phyloP scores from a whole-genome alignment of 148 eudicot species.

The Cornus suecica region DNA sequence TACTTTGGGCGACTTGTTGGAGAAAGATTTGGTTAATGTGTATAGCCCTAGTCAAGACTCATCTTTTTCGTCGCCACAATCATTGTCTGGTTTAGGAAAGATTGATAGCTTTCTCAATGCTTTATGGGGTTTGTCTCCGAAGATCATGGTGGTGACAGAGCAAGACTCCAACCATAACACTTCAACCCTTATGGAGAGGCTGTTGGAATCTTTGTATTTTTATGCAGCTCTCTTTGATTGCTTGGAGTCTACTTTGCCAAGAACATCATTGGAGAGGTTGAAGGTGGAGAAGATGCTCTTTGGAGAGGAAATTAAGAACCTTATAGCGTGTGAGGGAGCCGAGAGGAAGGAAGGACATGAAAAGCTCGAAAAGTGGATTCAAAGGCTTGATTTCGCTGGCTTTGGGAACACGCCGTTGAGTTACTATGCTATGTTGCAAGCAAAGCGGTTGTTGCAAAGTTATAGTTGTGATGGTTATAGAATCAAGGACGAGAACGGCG shows the following conservation, averaged over 20 bases:
- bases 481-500: constrained; percentile 77
- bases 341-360: constrained; percentile 83
- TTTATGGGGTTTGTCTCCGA: constrained; percentile 76
- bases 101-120: constrained; percentile 60
- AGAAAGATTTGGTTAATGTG: constrained; percentile 44
- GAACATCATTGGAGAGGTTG: constrained; percentile 65
- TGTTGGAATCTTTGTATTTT: constrained; percentile 70
- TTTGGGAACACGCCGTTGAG: constrained; percentile 68
- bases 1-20: constrained; percentile 35
- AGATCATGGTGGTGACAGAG: constrained; percentile 81
- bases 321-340: constrained; percentile 75
- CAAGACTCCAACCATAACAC: constrained; percentile 87
- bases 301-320: constrained; percentile 84
- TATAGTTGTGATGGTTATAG: constrained; percentile 70
- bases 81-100: constrained; percentile 34
- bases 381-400: constrained; percentile 64
- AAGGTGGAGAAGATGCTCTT: constrained; percentile 82
- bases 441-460: constrained; percentile 62
- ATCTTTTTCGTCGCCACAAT: constrained; percentile 57
- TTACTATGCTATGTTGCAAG: constrained; percentile 72
- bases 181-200: constrained; percentile 63
- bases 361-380: constrained; percentile 87
- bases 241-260: constrained; percentile 70
- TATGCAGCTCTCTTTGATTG: constrained; percentile 93
- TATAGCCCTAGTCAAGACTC: constrained; percentile 60